phyloP scores from a whole-genome alignment of 192 early-diverging fungal species.

The Bifiguratus adelaidae region DNA sequence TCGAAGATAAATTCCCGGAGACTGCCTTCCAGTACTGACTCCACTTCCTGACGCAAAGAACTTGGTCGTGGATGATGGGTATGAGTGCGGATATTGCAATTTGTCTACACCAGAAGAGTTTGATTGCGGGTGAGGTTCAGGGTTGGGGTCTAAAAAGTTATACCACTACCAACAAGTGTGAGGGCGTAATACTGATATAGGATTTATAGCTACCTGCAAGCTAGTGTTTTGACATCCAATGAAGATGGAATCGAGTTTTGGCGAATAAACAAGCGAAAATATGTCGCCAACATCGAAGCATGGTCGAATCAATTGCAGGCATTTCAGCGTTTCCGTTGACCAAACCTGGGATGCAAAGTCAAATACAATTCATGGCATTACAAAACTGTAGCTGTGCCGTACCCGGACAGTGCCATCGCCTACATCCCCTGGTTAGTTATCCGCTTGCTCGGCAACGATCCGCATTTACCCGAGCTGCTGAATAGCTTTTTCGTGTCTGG shows the following conservation, averaged over 20 bases:
- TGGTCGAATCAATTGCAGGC: slow-evolving; percentile 50
- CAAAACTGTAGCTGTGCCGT: neutral
- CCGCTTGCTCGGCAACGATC: slow-evolving; percentile 15
- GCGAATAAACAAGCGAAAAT: slow-evolving; percentile 52
- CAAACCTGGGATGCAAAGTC: slow-evolving; percentile 25
- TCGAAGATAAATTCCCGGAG: no score
- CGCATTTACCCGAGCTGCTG: slow-evolving; percentile 38
- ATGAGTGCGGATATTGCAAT: no score
- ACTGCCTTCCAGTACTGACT: no score
- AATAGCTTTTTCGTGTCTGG: slow-evolving; percentile 33
- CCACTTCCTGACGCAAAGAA: no score
- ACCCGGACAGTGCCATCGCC: slow-evolving; percentile 64
- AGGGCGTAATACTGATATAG: no score
- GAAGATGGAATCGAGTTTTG: slow-evolving; percentile 36
- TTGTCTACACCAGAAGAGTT: no score
- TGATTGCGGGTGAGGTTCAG: no score
- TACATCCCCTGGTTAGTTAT: neutral
- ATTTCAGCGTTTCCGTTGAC: slow-evolving; percentile 48
- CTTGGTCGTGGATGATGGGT: no score
- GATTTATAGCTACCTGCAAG: slow-evolving; percentile 49
- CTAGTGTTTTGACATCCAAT: slow-evolving; percentile 74
- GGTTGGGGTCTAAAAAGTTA: slow-evolving; percentile 17
- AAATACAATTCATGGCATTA: neutral
- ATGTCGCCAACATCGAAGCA: slow-evolving; percentile 63
- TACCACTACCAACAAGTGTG: no score